Conservation (phyloP, 2,329 filamentous ascomycete genomes). For the Ophiostoma himal-ulmi region DNA sequence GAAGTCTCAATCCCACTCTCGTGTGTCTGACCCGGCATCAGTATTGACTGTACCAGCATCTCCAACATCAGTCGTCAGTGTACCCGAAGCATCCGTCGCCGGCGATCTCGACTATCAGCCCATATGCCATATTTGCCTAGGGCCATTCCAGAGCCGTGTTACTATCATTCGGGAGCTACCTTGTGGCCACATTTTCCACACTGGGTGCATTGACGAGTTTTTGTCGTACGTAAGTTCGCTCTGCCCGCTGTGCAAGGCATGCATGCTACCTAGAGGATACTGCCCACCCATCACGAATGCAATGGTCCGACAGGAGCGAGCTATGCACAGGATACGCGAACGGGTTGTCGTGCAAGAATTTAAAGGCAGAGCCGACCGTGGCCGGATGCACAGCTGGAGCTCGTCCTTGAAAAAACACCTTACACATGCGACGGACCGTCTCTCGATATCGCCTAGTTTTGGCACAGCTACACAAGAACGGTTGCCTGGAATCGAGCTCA, state of each 20-base stretch:
- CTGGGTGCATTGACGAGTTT: constrained; percentile 84
- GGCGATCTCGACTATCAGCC: constrained; percentile 58
- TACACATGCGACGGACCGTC: constrained; percentile 20
- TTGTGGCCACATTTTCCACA: constrained; percentile 90
- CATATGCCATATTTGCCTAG: constrained; percentile 83
- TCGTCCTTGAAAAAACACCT: constrained; percentile 26
- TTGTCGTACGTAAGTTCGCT: constrained; percentile 72
- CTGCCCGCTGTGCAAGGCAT: constrained; percentile 86
- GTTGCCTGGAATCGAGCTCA: constrained; percentile 25
- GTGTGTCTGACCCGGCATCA: neutral
- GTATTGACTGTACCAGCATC: neutral
- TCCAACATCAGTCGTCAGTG: neutral
- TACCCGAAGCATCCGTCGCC: neutral
- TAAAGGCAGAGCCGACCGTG: neutral
- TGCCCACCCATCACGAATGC: constrained; percentile 70
- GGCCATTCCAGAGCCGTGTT: constrained; percentile 63
- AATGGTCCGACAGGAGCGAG: constrained; percentile 77
- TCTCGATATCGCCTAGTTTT: constrained; percentile 11
- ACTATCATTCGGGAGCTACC: constrained; percentile 78
- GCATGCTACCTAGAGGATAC: constrained; percentile 64
- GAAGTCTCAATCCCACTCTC: constrained; percentile 12
- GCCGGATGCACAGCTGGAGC: constrained; percentile 26
- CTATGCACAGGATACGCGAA: constrained; percentile 56
- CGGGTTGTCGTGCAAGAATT: constrained; percentile 42
- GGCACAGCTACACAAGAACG: constrained; percentile 7